Conservation (phyloP, 73 alveolate species). For the Breviolum minutum region DNA sequence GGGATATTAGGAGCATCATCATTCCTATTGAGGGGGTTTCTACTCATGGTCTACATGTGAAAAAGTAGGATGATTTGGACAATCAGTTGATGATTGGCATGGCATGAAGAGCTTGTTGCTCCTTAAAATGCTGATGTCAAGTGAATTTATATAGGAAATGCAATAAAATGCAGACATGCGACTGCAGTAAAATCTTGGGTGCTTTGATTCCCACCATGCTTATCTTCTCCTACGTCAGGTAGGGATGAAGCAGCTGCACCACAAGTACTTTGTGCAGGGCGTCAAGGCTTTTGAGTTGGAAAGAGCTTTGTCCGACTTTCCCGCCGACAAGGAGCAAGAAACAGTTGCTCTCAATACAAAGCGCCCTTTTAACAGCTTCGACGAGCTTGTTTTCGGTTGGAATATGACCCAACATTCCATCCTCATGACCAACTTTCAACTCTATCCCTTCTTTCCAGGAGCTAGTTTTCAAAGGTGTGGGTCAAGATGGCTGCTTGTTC, state of each 20-base stretch:
- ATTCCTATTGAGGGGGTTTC: too few relatives aligned
- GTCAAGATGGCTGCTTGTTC: constrained; percentile 79
- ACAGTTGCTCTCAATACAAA: neutral
- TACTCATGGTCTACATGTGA: too few relatives aligned
- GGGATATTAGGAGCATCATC: neutral
- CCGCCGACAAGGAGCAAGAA: constrained; percentile 58
- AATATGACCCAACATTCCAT: neutral
- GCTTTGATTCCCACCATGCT: neutral
- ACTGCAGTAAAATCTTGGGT: too few relatives aligned
- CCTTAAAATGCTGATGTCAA: too few relatives aligned
- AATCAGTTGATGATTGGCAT: too few relatives aligned
- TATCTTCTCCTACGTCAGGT: neutral
- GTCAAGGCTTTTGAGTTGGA: constrained; percentile 78
- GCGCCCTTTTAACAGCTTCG: neutral
- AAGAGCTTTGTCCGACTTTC: constrained; percentile 20
- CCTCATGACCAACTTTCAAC: too few relatives aligned
- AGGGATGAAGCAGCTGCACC: constrained; percentile 43
- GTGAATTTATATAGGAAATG: too few relatives aligned
- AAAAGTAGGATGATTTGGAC: too few relatives aligned
- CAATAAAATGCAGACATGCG: too few relatives aligned
- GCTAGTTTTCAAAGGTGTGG: constrained; percentile 66
- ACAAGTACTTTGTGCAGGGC: constrained; percentile 84
- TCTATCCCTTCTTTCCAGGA: neutral
- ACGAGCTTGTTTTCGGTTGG: neutral
- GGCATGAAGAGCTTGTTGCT: too few relatives aligned